Percentiles rank a stretch among this genome's conserved stretches.
Evolutionary conservation across 2,329 filamentous ascomycete species (phyloP).

Genomic region (Microthyrium microscopicum): DNA sequence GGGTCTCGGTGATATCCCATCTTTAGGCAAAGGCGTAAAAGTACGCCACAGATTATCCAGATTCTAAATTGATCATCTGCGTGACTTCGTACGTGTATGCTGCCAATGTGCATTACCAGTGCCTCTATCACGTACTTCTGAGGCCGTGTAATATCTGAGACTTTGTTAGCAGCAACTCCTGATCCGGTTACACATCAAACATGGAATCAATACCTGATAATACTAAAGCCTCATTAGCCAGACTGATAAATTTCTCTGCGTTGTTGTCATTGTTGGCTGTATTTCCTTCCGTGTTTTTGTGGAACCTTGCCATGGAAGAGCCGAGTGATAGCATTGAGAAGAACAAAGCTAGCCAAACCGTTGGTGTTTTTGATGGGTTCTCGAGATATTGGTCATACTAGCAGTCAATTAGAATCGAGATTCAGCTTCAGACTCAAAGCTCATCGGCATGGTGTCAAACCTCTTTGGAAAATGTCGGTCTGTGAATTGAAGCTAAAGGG

Average conservation of each 20-base stretch:
- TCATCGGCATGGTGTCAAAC: not conserved
- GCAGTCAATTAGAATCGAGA: not conserved
- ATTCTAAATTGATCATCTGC: constrained; percentile 17
- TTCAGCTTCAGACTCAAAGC: not conserved
- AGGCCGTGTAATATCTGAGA: constrained; percentile 6
- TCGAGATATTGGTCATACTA: constrained; percentile 7
- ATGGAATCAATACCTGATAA: too few species aligned
- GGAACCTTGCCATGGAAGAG: not conserved
- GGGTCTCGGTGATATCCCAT: constrained; percentile 27
- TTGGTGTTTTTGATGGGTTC: constrained; percentile 1
- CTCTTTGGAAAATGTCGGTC: too few species aligned
- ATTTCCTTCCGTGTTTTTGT: not conserved
- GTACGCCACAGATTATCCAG: constrained; percentile 25
- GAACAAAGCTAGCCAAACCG: constrained; percentile 9
- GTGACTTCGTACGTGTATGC: constrained; percentile 13
- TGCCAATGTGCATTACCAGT: constrained; percentile 4
- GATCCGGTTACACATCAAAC: too few species aligned
- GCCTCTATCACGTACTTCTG: constrained; percentile 6
- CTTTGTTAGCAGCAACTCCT: not conserved
- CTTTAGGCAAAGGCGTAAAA: constrained; percentile 24
- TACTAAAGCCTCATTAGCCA: too few species aligned
- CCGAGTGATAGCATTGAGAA: constrained; percentile 7
- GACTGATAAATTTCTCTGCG: not conserved
- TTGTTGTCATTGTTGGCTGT: not conserved
- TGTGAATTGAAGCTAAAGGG: too few species aligned